Base-by-base conservation (phyloP, 768 basidiomycete species). In the Rhodotorula babjevae region DNA sequence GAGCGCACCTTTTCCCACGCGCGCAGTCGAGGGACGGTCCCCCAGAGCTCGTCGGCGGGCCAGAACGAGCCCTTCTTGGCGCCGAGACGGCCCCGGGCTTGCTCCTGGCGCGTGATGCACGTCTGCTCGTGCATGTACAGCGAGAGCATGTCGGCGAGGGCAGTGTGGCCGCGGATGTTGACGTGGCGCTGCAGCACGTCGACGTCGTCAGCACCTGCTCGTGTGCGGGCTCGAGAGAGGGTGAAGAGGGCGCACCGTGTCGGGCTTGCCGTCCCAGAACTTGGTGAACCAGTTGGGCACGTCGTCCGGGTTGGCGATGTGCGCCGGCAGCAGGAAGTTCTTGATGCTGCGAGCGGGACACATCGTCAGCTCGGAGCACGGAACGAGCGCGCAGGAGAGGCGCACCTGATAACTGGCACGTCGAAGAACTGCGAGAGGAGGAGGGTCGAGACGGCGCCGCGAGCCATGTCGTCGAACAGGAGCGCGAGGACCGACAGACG, bases 241-340 rank as follows among this genome's bases (percentile, higher is more conserved):
- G 21, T 2, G 6, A 42, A 0, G 2, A 25, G 16, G 15, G 25
- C 69, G 49, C 25, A 70, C 63, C 0, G 47, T 46, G n/a, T 69
- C 62, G 2, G 56, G 57, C 46, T 50, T n/a, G 55, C 59, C 62
- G 36, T 69, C 62, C 0, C 29, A 19, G 29, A 59, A 42, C 29
- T 70, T 50, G 15, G 63, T 36, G 56, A 73, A 77, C 33, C 61
- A 61, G 2, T 52, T 33, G 0, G 57, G 50, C 19, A 64, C 60
- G 21, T 50, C 42, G 12, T 76, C 65, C 9, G 74, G 71, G 27
- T 74, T 61, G 27, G 33, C 33, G 40, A 77, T 50, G 42, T 69
- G 47, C 29, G 70, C 57, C 0, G 77, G 77, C 0, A 74, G 64
- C 21, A 74, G 57, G 29, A 67, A 59, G 47, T 77, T 77, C 33